Evolutionary conservation across 1,284 basidiomycete genomes (phyloP).

Genomic region (Leccinum cinnamomeum): DNA sequence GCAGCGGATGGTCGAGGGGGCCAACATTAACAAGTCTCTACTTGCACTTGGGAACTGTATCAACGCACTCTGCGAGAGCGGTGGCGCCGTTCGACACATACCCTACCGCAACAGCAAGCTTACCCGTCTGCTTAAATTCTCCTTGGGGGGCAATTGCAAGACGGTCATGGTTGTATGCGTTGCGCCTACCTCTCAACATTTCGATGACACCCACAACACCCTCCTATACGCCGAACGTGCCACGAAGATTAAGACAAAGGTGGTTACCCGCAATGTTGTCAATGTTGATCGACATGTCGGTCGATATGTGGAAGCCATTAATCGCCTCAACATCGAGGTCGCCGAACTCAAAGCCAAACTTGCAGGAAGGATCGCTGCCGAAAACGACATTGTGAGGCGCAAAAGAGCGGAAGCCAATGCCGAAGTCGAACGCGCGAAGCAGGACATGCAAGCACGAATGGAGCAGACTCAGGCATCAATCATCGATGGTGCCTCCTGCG

Average conservation of each 20-base stretch:
- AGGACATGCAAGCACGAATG: slow-evolving; percentile 66
- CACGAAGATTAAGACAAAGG: slow-evolving; percentile 87
- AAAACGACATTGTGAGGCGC: slow-evolving; percentile 61
- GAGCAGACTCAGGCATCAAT: slow-evolving; percentile 70
- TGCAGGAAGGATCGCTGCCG: slow-evolving; percentile 61
- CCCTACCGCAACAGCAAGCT: slow-evolving; percentile 97
- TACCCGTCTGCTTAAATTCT: slow-evolving; percentile 93
- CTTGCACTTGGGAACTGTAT: slow-evolving; percentile 96
- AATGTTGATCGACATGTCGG: slow-evolving; percentile 92
- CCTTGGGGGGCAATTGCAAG: slow-evolving; percentile 95
- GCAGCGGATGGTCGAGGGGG: slow-evolving; percentile 95
- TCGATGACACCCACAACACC: slow-evolving; percentile 97
- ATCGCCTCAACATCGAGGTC: slow-evolving; percentile 80
- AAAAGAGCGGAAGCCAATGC: slow-evolving; percentile 67
- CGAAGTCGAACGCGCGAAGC: slow-evolving; percentile 70
- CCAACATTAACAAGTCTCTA: slow-evolving; percentile 97
- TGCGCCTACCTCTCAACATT: slow-evolving; percentile 90
- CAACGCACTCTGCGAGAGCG: slow-evolving; percentile 91
- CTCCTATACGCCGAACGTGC: slow-evolving; percentile 94
- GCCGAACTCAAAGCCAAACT: slow-evolving; percentile 86
- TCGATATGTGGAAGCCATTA: slow-evolving; percentile 93
- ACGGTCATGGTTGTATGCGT: slow-evolving; percentile 98
- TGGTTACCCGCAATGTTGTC: slow-evolving; percentile 80
- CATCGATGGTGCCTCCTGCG: slow-evolving; percentile 73
- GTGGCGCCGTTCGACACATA: slow-evolving; percentile 81